Evolutionary conservation across 495 filamentous ascomycete species (phyloP), one percentile per base, ranked within the genome.

Genomic region (Penicillium atrosanguineum): DNA sequence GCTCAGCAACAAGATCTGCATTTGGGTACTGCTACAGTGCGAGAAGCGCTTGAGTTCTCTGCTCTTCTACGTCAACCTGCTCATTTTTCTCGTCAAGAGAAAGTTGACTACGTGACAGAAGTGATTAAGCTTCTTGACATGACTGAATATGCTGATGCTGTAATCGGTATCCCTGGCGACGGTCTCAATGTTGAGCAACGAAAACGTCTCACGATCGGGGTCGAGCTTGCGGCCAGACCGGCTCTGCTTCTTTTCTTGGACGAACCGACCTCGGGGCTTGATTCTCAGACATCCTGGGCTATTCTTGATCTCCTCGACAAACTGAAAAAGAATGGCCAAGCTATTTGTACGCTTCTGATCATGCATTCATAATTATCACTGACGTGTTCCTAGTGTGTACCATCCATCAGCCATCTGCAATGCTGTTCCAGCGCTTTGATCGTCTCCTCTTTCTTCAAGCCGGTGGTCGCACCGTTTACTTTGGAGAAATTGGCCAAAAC

Each of bases 1-100:
- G 91, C 91, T 18, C 89, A 96, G 62, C 91, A 96, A 65, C 90
- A 95, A 65, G 91, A 96, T 79, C 77, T 96, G 6, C 91, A 95
- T 70, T 76, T 93, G 6, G 77, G 85, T 18, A 93, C 89, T 0
- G 83, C 86, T 0, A 97, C 92, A 3, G 91, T 96, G 29, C 83
- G 91, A 25, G 92, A 79, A 52, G 90, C 91, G 21, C 78, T 97
- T 23, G 79, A 79, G 48, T 97, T 97, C 70, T 88, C 83, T 55
- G 92, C 92, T 39, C 73, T 91, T 31, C 83, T 96, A 18, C 87
- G 92, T 38, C 92, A 96, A 60, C 88, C 92, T 1, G 77, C 42
- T 18, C 46, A 49, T 1, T 62, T 71, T 1, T 43, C 69, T 12
- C 62, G 69, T 19, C 25, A 61, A 7, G 77, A 81, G 43, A 81